Evolutionary conservation across 1,284 basidiomycete species (phyloP).

Genomic region (Sporisorium exsertum): DNA sequence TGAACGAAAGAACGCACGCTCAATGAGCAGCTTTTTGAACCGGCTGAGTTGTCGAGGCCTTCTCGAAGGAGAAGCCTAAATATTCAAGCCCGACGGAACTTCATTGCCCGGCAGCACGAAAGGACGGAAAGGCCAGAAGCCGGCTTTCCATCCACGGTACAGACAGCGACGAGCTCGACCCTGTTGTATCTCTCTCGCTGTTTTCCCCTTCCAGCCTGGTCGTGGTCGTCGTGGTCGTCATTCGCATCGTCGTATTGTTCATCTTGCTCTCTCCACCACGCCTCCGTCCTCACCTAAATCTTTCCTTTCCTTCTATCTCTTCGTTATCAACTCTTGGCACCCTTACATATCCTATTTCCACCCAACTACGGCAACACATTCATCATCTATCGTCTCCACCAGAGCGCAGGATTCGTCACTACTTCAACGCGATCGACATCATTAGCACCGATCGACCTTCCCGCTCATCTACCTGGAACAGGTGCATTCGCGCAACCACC

Average conservation of each 20-base stretch:
- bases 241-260: neutral
- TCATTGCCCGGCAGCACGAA: neutral
- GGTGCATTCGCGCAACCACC: neutral
- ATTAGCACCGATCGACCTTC: neutral
- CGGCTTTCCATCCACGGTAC: constrained; percentile 1
- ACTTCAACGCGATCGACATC: neutral
- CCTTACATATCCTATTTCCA: neutral
- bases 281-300: constrained; percentile 1
- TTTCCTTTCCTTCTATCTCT: no score
- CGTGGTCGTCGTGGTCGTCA: constrained; percentile 1
- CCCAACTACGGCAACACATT: neutral
- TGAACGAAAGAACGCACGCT: neutral
- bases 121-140: neutral
- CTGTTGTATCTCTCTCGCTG: neutral
- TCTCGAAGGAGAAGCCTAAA: neutral
- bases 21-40: neutral
- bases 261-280: neutral
- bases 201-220: neutral
- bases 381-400: neutral
- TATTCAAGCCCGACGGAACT: neutral
- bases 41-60: constrained; percentile 1
- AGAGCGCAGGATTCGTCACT: neutral
- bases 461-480: neutral
- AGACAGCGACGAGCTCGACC: neutral
- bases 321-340: neutral